Conservation (phyloP, 1,284 basidiomycete genomes). For the Apiotrichum brassicae region DNA sequence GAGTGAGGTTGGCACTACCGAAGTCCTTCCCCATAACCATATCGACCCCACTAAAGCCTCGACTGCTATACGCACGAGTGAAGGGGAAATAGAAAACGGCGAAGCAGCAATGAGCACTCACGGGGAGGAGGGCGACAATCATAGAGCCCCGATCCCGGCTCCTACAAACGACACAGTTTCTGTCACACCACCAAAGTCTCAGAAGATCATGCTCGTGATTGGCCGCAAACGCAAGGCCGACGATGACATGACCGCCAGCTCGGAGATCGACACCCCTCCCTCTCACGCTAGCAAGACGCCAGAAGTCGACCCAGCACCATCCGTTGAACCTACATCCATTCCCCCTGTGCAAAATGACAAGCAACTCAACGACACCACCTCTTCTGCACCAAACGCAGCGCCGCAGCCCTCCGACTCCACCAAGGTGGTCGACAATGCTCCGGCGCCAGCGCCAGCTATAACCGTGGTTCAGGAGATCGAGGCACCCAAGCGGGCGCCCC, state of each 20-base stretch:
- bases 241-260: conserved; percentile 8
- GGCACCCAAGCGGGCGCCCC: conserved; percentile 20
- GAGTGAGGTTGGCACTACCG: not conserved
- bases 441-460: not conserved
- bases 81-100: no score
- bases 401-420: not conserved
- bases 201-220: conserved; percentile 9
- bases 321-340: not conserved
- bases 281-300: conserved; percentile 3
- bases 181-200: not conserved
- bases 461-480: not conserved
- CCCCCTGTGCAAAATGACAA: not conserved
- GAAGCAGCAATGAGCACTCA: not conserved
- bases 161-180: not conserved
- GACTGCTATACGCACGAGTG: no score
- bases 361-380: not conserved
- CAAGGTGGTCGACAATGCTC: not conserved
- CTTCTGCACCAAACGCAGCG: not conserved
- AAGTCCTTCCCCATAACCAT: not conserved
- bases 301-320: not conserved
- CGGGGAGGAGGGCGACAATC: not conserved
- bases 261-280: conserved; percentile 7
- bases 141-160: not conserved
- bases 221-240: conserved; percentile 13
- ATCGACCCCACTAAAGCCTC: no score